These are phyloP conservation scores for Cicer cuneatum DNA, from an alignment of 306 rosid genomes.

Conservation along the genomic window DNA sequence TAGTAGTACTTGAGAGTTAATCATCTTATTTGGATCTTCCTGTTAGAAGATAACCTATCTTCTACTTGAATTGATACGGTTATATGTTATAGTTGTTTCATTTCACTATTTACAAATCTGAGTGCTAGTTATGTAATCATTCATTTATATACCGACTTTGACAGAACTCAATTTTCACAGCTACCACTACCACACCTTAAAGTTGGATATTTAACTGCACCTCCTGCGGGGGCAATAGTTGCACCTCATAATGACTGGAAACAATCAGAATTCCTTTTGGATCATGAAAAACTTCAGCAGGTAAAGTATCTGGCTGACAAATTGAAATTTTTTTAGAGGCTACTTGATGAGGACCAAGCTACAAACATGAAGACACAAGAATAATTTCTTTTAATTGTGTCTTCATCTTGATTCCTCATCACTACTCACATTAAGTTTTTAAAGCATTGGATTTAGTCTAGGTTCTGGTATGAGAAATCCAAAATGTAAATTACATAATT, in stretches of 20 bases:
- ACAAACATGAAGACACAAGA: too few species aligned
- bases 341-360: too few species aligned
- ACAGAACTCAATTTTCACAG: conserved; percentile 60
- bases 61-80: conserved; percentile 38
- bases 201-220: conserved; percentile 91
- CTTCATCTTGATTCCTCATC: too few species aligned
- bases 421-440: conserved; percentile 20
- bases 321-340: conserved; percentile 36
- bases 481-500: conserved; percentile 31
- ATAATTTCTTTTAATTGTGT: too few species aligned
- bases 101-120: conserved; percentile 21
- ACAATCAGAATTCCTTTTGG: conserved; percentile 82
- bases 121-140: conserved; percentile 39
- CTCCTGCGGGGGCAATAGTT: conserved; percentile 74
- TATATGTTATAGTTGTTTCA: conserved; percentile 26
- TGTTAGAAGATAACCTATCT: conserved; percentile 29
- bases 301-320: conserved; percentile 50
- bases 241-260: conserved; percentile 98
- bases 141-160: conserved; percentile 38
- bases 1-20: conserved; percentile 14
- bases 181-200: conserved; percentile 92
- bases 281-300: conserved; percentile 91
- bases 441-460: conserved; percentile 8
- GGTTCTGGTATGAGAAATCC: conserved; percentile 31
- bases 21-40: conserved; percentile 23